Evolutionary conservation across 495 filamentous ascomycete species (phyloP).

Genomic region (Entonaema liquescens): DNA sequence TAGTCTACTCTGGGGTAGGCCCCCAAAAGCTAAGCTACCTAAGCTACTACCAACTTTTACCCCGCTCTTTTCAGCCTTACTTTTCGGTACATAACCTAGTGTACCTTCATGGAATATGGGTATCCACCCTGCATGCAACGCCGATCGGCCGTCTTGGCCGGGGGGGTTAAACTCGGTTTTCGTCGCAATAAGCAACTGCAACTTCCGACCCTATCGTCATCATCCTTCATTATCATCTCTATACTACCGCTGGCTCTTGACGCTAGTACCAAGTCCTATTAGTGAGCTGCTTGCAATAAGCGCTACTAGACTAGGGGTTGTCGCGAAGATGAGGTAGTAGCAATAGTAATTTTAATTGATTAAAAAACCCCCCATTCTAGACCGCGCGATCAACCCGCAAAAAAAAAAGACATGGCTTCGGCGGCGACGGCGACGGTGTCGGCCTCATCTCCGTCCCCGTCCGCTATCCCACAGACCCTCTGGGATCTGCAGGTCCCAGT

Average conservation of each 20-base stretch:
- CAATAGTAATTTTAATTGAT: neutral
- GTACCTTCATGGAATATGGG: too few species aligned
- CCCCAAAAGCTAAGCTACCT: constrained; percentile 13
- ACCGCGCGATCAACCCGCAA: too few species aligned
- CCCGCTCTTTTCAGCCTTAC: constrained; percentile 34
- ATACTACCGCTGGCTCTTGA: neutral
- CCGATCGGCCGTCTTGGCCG: constrained; percentile 27
- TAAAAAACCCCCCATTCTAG: too few species aligned
- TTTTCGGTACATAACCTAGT: neutral
- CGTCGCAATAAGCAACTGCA: constrained; percentile 4
- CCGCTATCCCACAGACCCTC: constrained; percentile 50
- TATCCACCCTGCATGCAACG: constrained; percentile 23
- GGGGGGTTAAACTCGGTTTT: constrained; percentile 1
- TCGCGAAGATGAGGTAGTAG: neutral
- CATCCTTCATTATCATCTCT: neutral
- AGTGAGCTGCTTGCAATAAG: too few species aligned
- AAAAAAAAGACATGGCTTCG: constrained; percentile 30
- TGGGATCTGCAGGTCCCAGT: constrained; percentile 63
- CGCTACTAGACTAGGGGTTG: neutral
- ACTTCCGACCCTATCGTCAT: constrained; percentile 3
- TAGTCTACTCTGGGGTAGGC: neutral
- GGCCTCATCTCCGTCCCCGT: constrained; percentile 27
- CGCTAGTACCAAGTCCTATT: too few species aligned
- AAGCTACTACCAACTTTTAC: too few species aligned
- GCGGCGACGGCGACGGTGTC: neutral